Percentiles rank a stretch among this genome's conserved stretches.
phyloP scores from a whole-genome alignment of 176 grass and related monocot genomes.

The Metroxylon sagu region DNA sequence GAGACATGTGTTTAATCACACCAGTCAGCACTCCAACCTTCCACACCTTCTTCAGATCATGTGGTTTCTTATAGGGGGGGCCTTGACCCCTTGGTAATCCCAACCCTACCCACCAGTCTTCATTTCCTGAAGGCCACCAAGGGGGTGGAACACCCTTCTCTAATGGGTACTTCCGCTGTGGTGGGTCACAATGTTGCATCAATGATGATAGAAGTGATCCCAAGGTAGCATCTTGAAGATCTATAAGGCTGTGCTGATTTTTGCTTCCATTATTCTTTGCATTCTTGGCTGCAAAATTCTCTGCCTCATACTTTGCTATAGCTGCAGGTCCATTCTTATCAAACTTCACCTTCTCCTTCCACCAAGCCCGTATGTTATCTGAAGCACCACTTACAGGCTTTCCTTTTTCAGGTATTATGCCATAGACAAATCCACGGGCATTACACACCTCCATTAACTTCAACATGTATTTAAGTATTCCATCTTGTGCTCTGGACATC shows the following conservation, averaged over 20 bases:
- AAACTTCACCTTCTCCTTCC: conserved; percentile 51
- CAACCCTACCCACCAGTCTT: conserved; percentile 42
- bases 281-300: conserved; percentile 19
- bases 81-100: conserved; percentile 21
- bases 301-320: conserved; percentile 32
- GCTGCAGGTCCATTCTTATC: conserved; percentile 37
- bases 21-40: conserved; percentile 46
- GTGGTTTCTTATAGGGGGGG: conserved; percentile 46
- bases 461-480: conserved; percentile 98
- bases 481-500: conserved; percentile 85
- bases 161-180: conserved; percentile 47
- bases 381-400: conserved; percentile 77
- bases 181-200: conserved; percentile 44
- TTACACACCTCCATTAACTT: conserved; percentile 95
- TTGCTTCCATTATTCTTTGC: conserved; percentile 1
- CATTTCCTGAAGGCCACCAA: conserved; percentile 55
- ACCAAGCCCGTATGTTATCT: conserved; percentile 52
- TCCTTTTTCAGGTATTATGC: conserved; percentile 90
- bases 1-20: conserved; percentile 52
- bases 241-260: conserved; percentile 16
- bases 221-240: conserved; percentile 48
- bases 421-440: conserved; percentile 78
- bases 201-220: conserved; percentile 53
- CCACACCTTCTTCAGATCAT: conserved; percentile 58
- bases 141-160: conserved; percentile 40